Base-by-base conservation (phyloP, 352 stramenopile genomes). In the Blastocystis sp. region DNA sequence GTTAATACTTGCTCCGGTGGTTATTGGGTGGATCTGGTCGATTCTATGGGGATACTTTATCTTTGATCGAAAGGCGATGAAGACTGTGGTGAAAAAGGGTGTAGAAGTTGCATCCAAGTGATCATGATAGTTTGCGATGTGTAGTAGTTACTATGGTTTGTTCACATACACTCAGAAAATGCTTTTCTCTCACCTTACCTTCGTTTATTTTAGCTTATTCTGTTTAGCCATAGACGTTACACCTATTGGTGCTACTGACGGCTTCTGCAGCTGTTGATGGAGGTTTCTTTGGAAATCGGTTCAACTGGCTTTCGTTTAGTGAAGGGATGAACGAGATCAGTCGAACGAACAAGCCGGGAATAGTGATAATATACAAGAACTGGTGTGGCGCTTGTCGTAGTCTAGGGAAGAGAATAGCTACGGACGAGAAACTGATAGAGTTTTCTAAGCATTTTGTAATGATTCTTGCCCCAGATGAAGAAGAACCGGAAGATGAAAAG, bases 401-500 rank as follows among this genome's bases (percentile, higher is more conserved):
- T 76, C 76, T 89, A 39, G 78, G 78, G 26, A 73, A 69, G 55
- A 34, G 78, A 43, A 79, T 89, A 24, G 78, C 78, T 20, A 24
- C 45, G 3, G 78, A 89, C 53, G 66, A 79, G 56, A 76, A 89
- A 37, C 18, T 78, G 41, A 78, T 66, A 24, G 66, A 89, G n/a
- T 76, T 89, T 62, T 76, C 78, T 0, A 89, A 76, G 50, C 63
- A 50, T 24, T 89, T 89, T 55, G 78, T 89, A 54, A 79, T 89
- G 63, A 89, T 89, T 89, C 63, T 76, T 4, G 63, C 63, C 5
- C 13, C 30, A 50, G 78, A 89, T 76, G 78, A 89, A n/a, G 78
- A 89, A n/a, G 78, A 89, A 56, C 78, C 78, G 16, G 78, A 89
- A 56, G 78, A 89, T 76, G 63, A 76, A 34, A 89, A 89, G 66